Evolutionary conservation across 352 stramenopile species (phyloP).

Genomic region (Saprolegnia diclina): DNA sequence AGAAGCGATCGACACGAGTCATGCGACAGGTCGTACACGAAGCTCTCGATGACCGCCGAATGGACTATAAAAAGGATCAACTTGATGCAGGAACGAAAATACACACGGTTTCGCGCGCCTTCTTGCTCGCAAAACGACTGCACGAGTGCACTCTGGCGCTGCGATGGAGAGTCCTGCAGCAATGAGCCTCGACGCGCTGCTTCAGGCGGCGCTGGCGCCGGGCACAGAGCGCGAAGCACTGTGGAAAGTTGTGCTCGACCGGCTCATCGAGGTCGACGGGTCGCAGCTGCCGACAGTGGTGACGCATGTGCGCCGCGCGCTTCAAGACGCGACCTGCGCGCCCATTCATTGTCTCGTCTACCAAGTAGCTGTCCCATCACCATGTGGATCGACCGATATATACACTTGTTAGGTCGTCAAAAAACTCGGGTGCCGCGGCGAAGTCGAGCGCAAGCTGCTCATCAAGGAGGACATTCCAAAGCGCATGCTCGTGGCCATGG

Average conservation of each 20-base stretch:
- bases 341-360: background rate
- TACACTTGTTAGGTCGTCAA: conserved; percentile 24
- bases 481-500: conserved; percentile 35
- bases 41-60: too few relatives aligned
- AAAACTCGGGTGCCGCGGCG: conserved; percentile 43
- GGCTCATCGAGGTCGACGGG: conserved; percentile 22
- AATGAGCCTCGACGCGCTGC: background rate
- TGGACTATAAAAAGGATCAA: too few relatives aligned
- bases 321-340: conserved; percentile 2
- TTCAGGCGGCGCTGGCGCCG: background rate
- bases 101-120: too few relatives aligned
- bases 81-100: too few relatives aligned
- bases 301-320: background rate
- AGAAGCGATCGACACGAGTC: too few relatives aligned
- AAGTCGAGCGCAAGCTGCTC: conserved; percentile 44
- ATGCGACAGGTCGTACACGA: too few relatives aligned
- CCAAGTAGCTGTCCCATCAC: background rate
- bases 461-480: conserved; percentile 37
- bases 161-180: background rate
- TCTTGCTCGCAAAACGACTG: too few relatives aligned
- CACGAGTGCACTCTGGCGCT: too few relatives aligned
- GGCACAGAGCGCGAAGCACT: background rate
- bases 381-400: too few relatives aligned
- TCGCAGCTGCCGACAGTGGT: conserved; percentile 10
- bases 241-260: conserved; percentile 14